phyloP scores from a whole-genome alignment of 2,329 filamentous ascomycete genomes.

The Coleophoma eucalyptorum region DNA sequence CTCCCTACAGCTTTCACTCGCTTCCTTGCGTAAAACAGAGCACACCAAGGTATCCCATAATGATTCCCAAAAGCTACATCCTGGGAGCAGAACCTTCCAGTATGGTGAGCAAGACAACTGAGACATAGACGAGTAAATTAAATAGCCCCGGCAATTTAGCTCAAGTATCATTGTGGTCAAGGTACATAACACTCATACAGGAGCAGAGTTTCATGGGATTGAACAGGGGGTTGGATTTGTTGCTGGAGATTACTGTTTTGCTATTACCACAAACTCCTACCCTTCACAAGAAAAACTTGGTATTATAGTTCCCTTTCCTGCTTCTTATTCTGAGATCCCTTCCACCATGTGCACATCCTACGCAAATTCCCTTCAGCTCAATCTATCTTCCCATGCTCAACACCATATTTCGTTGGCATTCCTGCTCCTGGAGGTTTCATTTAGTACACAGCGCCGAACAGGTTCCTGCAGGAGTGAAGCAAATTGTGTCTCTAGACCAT shows the following conservation, averaged over 20 bases:
- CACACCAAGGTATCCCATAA: too few relatives aligned
- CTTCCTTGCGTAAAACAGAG: too few relatives aligned
- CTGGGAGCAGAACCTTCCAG: too few relatives aligned
- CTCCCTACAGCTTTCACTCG: too few relatives aligned
- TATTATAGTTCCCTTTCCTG: background rate
- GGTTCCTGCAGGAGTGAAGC: background rate
- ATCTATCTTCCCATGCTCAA: background rate
- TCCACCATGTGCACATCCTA: background rate
- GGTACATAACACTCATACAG: too few relatives aligned
- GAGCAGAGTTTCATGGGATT: too few relatives aligned
- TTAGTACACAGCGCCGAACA: slow-evolving; percentile 3
- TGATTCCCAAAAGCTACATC: too few relatives aligned
- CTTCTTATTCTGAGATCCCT: background rate
- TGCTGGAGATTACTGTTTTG: background rate
- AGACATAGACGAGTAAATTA: too few relatives aligned
- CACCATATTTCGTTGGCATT: background rate
- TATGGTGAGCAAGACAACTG: too few relatives aligned
- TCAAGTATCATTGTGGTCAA: too few relatives aligned
- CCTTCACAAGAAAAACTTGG: background rate
- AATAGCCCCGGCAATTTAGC: too few relatives aligned
- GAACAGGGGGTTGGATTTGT: background rate
- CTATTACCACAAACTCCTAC: background rate
- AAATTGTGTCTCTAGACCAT: background rate
- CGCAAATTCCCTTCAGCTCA: background rate
- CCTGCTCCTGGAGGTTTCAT: background rate